Percentiles rank a stretch among this genome's conserved stretches.
Evolutionary conservation across 495 filamentous ascomycete genomes (phyloP).

Genomic region (Talaromyces thailandensis): DNA sequence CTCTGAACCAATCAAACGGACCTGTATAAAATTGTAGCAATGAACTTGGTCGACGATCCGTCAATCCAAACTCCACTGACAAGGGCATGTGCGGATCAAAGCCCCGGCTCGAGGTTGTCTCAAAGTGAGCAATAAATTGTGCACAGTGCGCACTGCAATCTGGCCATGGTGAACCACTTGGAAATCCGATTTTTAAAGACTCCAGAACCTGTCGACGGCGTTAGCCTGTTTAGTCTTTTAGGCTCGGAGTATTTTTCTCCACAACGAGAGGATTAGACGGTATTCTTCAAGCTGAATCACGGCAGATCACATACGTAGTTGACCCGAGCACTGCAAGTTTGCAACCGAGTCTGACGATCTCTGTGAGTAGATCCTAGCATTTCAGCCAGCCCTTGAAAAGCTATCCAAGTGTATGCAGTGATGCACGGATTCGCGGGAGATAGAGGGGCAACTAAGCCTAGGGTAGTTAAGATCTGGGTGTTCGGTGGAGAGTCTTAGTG

Average conservation of each 20-base stretch:
- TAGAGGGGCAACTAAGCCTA: neutral
- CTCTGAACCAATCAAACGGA: neutral
- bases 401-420: no score
- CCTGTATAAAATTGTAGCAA: neutral
- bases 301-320: neutral
- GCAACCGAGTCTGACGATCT: neutral
- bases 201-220: neutral
- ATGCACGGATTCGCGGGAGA: neutral
- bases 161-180: neutral
- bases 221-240: neutral
- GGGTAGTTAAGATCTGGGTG: neutral
- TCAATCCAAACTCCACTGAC: neutral
- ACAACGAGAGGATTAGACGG: neutral
- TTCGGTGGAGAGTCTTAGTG: neutral
- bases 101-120: neutral
- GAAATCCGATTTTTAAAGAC: neutral
- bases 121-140: neutral
- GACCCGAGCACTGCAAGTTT: neutral
- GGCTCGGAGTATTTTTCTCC: neutral
- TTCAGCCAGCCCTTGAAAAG: neutral
- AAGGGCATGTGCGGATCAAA: neutral
- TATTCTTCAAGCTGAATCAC: neutral
- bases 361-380: neutral
- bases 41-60: neutral
- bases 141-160: neutral